Evolutionary conservation across 176 grass and related monocot species (phyloP), one percentile per base, ranked within the genome.

Genomic region (Saccharum spontaneum): DNA sequence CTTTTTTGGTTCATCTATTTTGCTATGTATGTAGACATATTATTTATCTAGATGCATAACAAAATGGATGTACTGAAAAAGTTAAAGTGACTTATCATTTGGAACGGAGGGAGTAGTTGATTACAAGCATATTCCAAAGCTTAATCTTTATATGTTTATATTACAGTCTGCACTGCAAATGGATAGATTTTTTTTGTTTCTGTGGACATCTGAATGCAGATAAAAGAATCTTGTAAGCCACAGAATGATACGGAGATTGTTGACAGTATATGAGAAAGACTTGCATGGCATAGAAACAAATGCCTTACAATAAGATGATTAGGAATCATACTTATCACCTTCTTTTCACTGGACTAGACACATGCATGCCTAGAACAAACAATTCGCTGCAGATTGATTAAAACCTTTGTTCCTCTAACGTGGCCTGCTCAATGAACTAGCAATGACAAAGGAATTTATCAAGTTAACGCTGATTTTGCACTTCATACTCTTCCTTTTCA

Each of bases 241-340:
- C 26, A 48, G 63, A 34, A 39, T 50, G 22, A 10, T 6, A 79
- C 24, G 10, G 4, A 46, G 10, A 22, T 64, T 73, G 22, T 65
- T 66, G 16, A 18, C 52, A 45, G 14, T 60, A 61, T 26, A 22
- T 38, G 10, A 62, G 63, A 48, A 78, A 67, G 69, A 63, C 23
- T 49, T 85, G 7, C 41, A 46, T 20, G 20, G 18, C 38, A 26
- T 79, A 10, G 22, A 66, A 84, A 33, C 13, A n/a, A 18, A 52
- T 55, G 7, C n/a, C 17, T 23, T 67, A 20, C 38, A 71, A 44
- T 26, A 65, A 45, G 3, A 63, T 55, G 77, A 79, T 8, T 55
- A 33, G 37, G 13, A 87, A 79, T 73, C 71, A 79, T 41, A 59
- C 45, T 50, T 65, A 45, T 73, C 75, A 67, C 36, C 24, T 79